A percentile compares a stretch with the other conserved stretches of the same genome.
Conservation (phyloP, 805 yeast species). For the Schizosaccharomyces lindneri region DNA sequence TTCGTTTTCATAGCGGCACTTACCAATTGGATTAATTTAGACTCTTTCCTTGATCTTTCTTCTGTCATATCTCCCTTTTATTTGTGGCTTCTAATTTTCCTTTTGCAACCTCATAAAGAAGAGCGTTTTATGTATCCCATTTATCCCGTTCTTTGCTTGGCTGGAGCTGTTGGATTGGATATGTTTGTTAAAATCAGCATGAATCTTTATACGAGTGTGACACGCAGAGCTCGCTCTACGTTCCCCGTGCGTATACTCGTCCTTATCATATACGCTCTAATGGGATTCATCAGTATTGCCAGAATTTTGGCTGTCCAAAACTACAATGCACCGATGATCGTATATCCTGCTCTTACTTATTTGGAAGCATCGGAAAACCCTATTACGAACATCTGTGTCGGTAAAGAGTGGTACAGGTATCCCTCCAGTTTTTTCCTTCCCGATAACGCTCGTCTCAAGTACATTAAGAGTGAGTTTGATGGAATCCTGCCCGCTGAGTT, state of each 20-base stretch:
- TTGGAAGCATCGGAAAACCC: not conserved
- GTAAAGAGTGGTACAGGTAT: conserved; percentile 84
- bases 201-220: not conserved
- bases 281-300: not conserved
- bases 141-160: conserved; percentile 40
- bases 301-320: not conserved
- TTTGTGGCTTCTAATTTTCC: conserved; percentile 45
- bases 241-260: not conserved
- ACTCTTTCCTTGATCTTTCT: not conserved
- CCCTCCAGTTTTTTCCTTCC: conserved; percentile 73
- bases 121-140: conserved; percentile 76
- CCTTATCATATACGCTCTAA: not conserved
- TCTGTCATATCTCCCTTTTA: conserved; percentile 24
- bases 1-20: conserved; percentile 4
- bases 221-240: not conserved
- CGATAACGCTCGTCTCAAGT: conserved; percentile 33
- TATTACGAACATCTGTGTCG: conserved; percentile 47
- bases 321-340: conserved; percentile 35
- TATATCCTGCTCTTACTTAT: conserved; percentile 20
- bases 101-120: conserved; percentile 70
- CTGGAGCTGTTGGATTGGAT: conserved; percentile 30
- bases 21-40: not conserved
- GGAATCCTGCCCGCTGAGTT: conserved; percentile 83
- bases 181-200: not conserved
- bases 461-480: conserved; percentile 53